Evolutionary conservation across 768 basidiomycete genomes (phyloP), one percentile per base, ranked within the genome.

Genomic region (Rossbeevera mucosa): DNA sequence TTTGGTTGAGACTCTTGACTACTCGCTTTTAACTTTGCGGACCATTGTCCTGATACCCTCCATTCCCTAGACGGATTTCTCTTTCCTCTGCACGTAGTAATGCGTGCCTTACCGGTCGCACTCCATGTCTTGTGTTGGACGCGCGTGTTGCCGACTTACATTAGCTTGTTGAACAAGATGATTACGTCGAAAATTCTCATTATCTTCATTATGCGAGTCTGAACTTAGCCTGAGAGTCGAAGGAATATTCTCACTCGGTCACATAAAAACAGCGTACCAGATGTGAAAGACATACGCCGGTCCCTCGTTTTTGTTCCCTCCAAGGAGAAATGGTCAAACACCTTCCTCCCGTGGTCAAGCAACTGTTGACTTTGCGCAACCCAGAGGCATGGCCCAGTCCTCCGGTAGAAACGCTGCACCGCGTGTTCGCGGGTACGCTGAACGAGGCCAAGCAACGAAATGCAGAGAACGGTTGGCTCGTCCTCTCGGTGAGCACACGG

Each of bases 381-480:
- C 88, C 83, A 20, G 72, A 80, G 47, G 72, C 77, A 26, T 75
- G 77, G 51, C 78, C 79, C 13, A 75, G 80, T 51, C 89, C 89
- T 30, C 73, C 82, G 12, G 48, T 76, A 11, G 50, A 76, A 16
- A 76, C 68, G 57, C 71, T 92, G 21, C 77, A 79, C 59, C 69
- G 61, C 29, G 71, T 89, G 22, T 79, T 93, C 59, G 64, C 71
- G 7, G 75, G 72, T 45, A 86, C 90, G n/a, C 79, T 80, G 56
- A 73, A 71, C 43, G 84, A 88, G 64, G 90, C 90, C 25, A 75
- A 73, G 62, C 68, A 71, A 42, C 80, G 77, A 56, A 82, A 79
- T 16, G 88, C 81, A 28, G 83, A 84, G 70, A 84, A 80, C 11
- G 88, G 84, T 43, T 92, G 90, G 90, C 77, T 92, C 18, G 88